Evolutionary conservation across 805 yeast species (phyloP), one percentile per base, ranked within the genome.

Genomic region (Metschnikowia dekortorum): DNA sequence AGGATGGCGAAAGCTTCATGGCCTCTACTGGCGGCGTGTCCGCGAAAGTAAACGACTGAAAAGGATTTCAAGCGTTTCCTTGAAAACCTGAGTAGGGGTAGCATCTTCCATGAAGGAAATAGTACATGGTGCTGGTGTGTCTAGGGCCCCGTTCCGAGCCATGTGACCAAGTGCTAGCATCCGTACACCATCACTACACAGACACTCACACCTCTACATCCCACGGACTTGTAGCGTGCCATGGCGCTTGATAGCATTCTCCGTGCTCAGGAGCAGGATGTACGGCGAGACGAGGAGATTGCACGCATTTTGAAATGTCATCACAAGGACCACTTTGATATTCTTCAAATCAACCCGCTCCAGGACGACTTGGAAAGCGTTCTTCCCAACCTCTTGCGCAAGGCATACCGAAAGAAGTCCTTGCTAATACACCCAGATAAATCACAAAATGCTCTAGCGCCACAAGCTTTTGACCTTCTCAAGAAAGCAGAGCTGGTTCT

Each of bases 401-500:
- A 71, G 51, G 56, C 67, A 37, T 85, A 75, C 61, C 67, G 89
- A 28, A 76, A 74, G 63, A 83, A 80, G 61, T 82, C 89, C 2
- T 65, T 85, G 35, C 64, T 82, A 51, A 79, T 85, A 14, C 91
- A 85, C 61, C 91, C 91, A 0, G 91, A 85, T 61, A 83, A 82
- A 59, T 73, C 80, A 1, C 61, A 65, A 31, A 78, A 84, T 55
- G 67, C 72, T 0, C 66, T 72, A n/a, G 88, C 89, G 0, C 80
- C 87, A 0, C 75, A 67, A 32, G 89, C 89, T 2, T 85, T 85
- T 62, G 85, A 82, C 58, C 49, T 71, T 34, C 63, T 85, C 46
- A 81, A 82, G 54, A 78, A 76, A 53, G 83, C 89, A 0, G 79
- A 81, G 46, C 47, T 46, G 37, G 59, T 67, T 4, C 58, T 72